Evolutionary conservation across 495 filamentous ascomycete genomes (phyloP).

Genomic region (Tuber borchii): DNA sequence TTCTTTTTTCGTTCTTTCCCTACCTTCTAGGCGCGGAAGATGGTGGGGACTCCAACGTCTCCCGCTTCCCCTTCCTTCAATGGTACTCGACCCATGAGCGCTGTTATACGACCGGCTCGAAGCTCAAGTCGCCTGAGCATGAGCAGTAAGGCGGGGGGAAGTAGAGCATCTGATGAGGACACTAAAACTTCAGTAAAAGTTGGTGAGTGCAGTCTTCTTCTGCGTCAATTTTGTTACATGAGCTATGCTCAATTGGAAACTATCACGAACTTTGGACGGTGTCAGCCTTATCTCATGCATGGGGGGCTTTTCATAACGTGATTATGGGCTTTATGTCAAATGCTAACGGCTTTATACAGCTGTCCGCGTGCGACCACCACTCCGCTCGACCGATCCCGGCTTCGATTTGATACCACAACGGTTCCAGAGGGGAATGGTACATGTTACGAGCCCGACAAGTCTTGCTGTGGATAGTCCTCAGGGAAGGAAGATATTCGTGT

Average conservation of each 20-base stretch:
- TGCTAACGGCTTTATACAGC: slow-evolving; percentile 50
- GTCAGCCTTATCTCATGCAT: not conserved
- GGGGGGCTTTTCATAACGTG: not conserved
- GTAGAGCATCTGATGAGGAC: slow-evolving; percentile 89
- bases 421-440: slow-evolving; percentile 88
- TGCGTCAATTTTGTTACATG: slow-evolving; percentile 1
- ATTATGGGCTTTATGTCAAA: slow-evolving; percentile 9
- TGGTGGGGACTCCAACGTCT: slow-evolving; percentile 38
- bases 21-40: slow-evolving; percentile 17
- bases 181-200: slow-evolving; percentile 96
- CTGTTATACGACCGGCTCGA: slow-evolving; percentile 70
- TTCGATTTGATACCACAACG: slow-evolving; percentile 92
- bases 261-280: slow-evolving; percentile 1
- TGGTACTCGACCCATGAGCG: slow-evolving; percentile 69
- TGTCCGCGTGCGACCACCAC: slow-evolving; percentile 87
- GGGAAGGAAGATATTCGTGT: slow-evolving; percentile 89
- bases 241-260: slow-evolving; percentile 11
- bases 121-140: slow-evolving; percentile 88
- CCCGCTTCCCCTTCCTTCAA: slow-evolving; percentile 34
- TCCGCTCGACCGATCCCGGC: slow-evolving; percentile 77
- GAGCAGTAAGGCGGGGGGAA: slow-evolving; percentile 71
- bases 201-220: slow-evolving; percentile 58
- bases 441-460: slow-evolving; percentile 75
- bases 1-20: too few species aligned
- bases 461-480: slow-evolving; percentile 83